These are phyloP conservation scores for Ophiocordyceps australis DNA, from an alignment of 2,329 filamentous ascomycete genomes.

Conservation along the genomic window DNA sequence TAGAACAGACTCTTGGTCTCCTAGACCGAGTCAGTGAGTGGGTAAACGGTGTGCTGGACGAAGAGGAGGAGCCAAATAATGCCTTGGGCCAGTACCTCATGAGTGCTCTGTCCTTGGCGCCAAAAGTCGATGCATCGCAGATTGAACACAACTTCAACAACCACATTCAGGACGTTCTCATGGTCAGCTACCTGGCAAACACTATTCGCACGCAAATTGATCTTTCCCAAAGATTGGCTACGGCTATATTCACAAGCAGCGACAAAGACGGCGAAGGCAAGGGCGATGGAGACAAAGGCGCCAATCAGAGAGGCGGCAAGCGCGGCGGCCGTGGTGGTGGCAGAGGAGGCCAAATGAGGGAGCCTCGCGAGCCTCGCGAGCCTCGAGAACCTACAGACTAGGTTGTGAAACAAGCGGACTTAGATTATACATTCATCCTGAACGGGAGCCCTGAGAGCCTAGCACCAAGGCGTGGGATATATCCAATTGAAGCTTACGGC, in stretches of 20 bases:
- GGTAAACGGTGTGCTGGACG: conserved; percentile 84
- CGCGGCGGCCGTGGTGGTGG: conserved; percentile 32
- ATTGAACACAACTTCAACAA: conserved; percentile 99
- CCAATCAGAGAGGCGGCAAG: conserved; percentile 29
- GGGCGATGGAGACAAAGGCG: conserved; percentile 21
- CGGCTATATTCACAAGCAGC: conserved; percentile 39
- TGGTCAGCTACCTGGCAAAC: conserved; percentile 96
- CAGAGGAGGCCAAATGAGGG: conserved; percentile 27
- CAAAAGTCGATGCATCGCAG: conserved; percentile 79
- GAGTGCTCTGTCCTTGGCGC: conserved; percentile 80
- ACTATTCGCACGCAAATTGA: conserved; percentile 98
- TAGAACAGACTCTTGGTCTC: conserved; percentile 77
- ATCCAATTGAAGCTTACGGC: neutral
- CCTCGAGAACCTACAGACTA: conserved; percentile 17
- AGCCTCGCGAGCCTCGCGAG: conserved; percentile 30
- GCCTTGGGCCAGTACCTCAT: conserved; percentile 89
- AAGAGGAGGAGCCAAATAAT: conserved; percentile 77
- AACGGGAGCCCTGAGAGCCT: neutral
- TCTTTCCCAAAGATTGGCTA: conserved; percentile 84
- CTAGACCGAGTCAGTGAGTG: conserved; percentile 84
- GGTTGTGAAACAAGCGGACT: conserved; percentile 1
- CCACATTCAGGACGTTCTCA: conserved; percentile 96
- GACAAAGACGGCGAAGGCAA: conserved; percentile 32
- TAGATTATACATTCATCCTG: neutral
- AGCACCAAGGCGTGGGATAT: neutral